A percentile compares a stretch with the other conserved stretches of the same genome.
Conservation (phyloP, 1,139 yeast genomes). For the Pichia sp. region DNA sequence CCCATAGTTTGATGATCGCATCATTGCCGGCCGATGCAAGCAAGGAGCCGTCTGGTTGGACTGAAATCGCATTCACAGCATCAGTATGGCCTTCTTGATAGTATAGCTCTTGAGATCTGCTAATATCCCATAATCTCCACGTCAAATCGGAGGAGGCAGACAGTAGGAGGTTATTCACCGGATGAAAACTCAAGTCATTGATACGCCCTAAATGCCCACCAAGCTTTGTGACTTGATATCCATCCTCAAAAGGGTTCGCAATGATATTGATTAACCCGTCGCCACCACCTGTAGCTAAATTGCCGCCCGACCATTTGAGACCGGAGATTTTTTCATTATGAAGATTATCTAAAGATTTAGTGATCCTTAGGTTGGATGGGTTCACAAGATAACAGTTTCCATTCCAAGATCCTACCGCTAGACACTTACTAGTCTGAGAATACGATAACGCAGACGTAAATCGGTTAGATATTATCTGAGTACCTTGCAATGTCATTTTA, state of each 20-base stretch:
- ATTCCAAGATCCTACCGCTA: constrained; percentile 82
- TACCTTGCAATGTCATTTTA: constrained; percentile 44
- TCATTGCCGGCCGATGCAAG: constrained; percentile 77
- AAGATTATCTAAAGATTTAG: constrained; percentile 16
- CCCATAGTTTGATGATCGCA: constrained; percentile 75
- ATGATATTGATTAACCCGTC: constrained; percentile 46
- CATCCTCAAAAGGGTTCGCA: neutral
- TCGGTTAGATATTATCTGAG: constrained; percentile 62
- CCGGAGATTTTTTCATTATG: constrained; percentile 64
- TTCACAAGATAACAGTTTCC: constrained; percentile 55
- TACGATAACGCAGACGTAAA: constrained; percentile 58
- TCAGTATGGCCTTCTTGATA: constrained; percentile 84
- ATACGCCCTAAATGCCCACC: constrained; percentile 53
- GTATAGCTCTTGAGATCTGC: constrained; percentile 36
- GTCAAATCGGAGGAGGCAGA: constrained; percentile 81
- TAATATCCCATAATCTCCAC: constrained; percentile 83
- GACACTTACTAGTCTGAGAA: constrained; percentile 25
- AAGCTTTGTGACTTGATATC: constrained; percentile 7
- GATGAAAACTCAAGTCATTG: constrained; percentile 60
- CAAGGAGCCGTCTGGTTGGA: constrained; percentile 76
- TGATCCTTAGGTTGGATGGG: constrained; percentile 28
- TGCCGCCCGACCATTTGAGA: constrained; percentile 45
- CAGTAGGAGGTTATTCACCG: constrained; percentile 44
- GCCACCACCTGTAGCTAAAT: constrained; percentile 50
- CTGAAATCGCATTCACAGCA: constrained; percentile 54